Evolutionary conservation across 2,329 filamentous ascomycete genomes (phyloP), one percentile per base, ranked within the genome.

Genomic region (Fusarium xyrophilum): DNA sequence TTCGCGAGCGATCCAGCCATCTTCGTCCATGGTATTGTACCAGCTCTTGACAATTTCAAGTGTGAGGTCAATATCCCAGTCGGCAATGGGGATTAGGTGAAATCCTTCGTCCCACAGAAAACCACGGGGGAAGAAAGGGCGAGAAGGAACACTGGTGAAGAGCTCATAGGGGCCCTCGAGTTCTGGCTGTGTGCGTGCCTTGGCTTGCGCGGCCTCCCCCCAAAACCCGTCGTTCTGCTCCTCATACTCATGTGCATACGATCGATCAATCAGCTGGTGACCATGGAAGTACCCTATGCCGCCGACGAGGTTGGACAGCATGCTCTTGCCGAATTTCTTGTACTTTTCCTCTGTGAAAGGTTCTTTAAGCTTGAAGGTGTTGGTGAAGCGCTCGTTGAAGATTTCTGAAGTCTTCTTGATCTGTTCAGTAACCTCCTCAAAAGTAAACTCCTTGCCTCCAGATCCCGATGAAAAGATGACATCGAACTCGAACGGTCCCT

Each of bases 31-130:
- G 21, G 97, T 87, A 68, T 90, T 93, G 82, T 96, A 96, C 96
- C 96, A 99, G 79, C 93, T 97, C 81, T 91, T 92, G 66, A 98
- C 87, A 69, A 99, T 93, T 67, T 97, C 93, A 32, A 91, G 82
- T 6, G 92, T 89, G 53, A 98, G 85, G 75, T 97, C 94, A 54
- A 93, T 88, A 76, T 99, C 96, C 92, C 94, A 99, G 70, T 99
- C 95, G 23, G 93, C 86, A 56, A 99, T 90, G 3, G 94, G 94
- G 48, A 97, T 83, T 36, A 99, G 83, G 75, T 99, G 96, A 80
- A 98, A 99, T 1, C 96, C 96, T 78, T 99, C 96, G 74, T 99
- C 96, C 96, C 96, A 99, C 7, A 98, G 84, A 78, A 99, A 99
- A 2, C 96, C 96, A 65, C 96, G 87, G 2, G 96, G 96, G 80